Evolutionary conservation across 2,329 filamentous ascomycete species (phyloP).

Genomic region (Seiridium unicorne): DNA sequence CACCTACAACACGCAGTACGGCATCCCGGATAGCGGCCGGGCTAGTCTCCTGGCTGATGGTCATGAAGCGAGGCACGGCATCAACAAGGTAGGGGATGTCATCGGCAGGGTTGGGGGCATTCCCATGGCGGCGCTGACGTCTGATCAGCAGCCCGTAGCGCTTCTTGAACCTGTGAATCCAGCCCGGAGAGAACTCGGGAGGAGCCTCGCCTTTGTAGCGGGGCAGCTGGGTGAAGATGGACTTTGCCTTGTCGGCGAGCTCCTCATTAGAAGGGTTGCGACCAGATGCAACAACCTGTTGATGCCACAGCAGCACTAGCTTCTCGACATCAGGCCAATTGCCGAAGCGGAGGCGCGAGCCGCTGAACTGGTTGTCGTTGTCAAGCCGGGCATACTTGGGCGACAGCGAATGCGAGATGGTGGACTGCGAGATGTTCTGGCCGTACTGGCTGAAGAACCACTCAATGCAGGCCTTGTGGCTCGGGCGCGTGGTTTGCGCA

Average conservation of each 20-base stretch:
- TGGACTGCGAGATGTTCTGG: slow-evolving; percentile 61
- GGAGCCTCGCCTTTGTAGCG: slow-evolving; percentile 60
- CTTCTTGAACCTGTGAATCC: slow-evolving; percentile 66
- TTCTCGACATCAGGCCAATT: slow-evolving; percentile 72
- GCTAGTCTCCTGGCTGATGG: slow-evolving; percentile 55
- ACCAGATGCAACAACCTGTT: slow-evolving; percentile 46
- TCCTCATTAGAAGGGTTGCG: slow-evolving; percentile 62
- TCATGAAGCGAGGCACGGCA: slow-evolving; percentile 58
- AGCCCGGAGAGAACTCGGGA: slow-evolving; percentile 62
- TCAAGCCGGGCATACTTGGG: slow-evolving; percentile 62
- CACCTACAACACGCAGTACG: slow-evolving; percentile 52
- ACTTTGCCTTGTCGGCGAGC: slow-evolving; percentile 60
- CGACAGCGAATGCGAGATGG: slow-evolving; percentile 60
- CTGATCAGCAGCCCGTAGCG: slow-evolving; percentile 58
- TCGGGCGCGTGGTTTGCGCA: slow-evolving; percentile 53
- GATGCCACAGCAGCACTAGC: slow-evolving; percentile 72
- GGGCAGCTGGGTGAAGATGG: slow-evolving; percentile 56
- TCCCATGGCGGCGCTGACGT: slow-evolving; percentile 52
- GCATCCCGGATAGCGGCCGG: slow-evolving; percentile 59
- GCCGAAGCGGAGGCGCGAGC: slow-evolving; percentile 59
- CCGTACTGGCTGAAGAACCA: slow-evolving; percentile 60
- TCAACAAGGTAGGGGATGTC: slow-evolving; percentile 61
- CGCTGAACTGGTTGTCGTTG: slow-evolving; percentile 60
- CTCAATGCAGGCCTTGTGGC: slow-evolving; percentile 62
- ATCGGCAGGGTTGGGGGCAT: slow-evolving; percentile 47